These are phyloP conservation scores for Phytophthora agathidicida DNA, from an alignment of 352 stramenopile genomes.

Conservation along the genomic window DNA sequence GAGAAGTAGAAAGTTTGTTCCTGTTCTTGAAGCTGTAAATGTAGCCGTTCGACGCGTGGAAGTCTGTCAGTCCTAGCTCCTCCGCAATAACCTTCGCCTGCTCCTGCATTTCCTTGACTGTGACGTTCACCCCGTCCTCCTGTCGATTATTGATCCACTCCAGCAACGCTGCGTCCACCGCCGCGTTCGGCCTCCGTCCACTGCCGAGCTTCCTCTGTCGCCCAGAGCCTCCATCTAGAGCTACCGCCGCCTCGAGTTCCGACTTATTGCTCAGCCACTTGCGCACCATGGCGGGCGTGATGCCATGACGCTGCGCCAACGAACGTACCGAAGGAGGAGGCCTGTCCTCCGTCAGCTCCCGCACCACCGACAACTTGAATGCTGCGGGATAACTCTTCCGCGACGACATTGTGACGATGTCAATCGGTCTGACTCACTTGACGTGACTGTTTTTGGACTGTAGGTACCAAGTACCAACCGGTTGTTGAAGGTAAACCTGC, in stretches of 20 bases:
- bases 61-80: slow-evolving; percentile 18
- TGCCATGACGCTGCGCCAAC: slow-evolving; percentile 25
- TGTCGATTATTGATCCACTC: slow-evolving; percentile 26
- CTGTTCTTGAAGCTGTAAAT: slow-evolving; percentile 38
- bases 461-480: no score
- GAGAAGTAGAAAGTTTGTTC: slow-evolving; percentile 19
- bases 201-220: slow-evolving; percentile 33
- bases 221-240: slow-evolving; percentile 7
- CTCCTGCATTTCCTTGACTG: slow-evolving; percentile 35
- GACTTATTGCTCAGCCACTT: slow-evolving; percentile 23
- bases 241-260: slow-evolving; percentile 38
- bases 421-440: no score
- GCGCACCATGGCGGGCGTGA: slow-evolving; percentile 41
- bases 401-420: no score
- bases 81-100: slow-evolving; percentile 23
- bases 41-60: slow-evolving; percentile 40
- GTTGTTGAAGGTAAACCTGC: no score
- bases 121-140: slow-evolving; percentile 10
- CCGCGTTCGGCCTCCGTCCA: slow-evolving; percentile 23
- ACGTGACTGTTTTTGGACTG: no score
- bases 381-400: slow-evolving; percentile 31
- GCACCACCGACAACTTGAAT: slow-evolving; percentile 40
- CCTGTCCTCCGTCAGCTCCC: slow-evolving; percentile 13
- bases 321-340: slow-evolving; percentile 16
- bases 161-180: slow-evolving; percentile 31